Base-by-base conservation (phyloP, 2,329 filamentous ascomycete species). In the Incumbomyces lentus region DNA sequence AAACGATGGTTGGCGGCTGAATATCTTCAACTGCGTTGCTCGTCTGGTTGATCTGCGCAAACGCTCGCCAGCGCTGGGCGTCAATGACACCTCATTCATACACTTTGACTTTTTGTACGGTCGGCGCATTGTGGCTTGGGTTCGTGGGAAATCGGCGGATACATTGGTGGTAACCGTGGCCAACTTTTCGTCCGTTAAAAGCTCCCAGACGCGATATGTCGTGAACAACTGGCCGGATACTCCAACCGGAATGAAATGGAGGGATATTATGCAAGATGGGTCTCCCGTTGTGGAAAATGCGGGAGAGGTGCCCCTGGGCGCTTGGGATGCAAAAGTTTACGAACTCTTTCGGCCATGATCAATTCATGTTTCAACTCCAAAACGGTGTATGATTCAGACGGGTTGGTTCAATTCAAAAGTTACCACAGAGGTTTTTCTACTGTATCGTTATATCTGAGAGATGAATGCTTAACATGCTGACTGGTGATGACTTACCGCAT, bases 241-340 rank as follows among this genome's bases (percentile, higher is more conserved):
- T 10, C 17, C 26, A 10, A 11, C 34, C 13, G 22, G 14, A n/a
- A n/a, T 12, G 22, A n/a, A 32, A 13, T 43, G 40, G 22, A 14
- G 18, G 12, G 31, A 43, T 14, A 12, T 32, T 13, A 32, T 22
- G 22, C 4, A 4, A 32, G 40, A 39, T 22, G n/a, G n/a, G n/a
- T n/a, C n/a, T n/a, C 16, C 6, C 3, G 13, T 10, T 16, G 13
- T 10, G 12, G 38, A 22, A 22, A 8, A 29, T 8, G 38, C 38
- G 2, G 38, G 38, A 8, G 22, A 14, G 2, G 38, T 11, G 38
- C 8, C 2, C 11, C 26, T 40, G 38, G 6, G 14, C 12, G 13
- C 38, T 22, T 40, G 38, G 38, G 38, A 19, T 6, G 38, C 38
- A 2, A 40, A 44, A 16, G 26, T 44, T 11, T 44, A 38, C 22